Conservation (phyloP, 352 stramenopile species). For the Pythium plurisporium region DNA sequence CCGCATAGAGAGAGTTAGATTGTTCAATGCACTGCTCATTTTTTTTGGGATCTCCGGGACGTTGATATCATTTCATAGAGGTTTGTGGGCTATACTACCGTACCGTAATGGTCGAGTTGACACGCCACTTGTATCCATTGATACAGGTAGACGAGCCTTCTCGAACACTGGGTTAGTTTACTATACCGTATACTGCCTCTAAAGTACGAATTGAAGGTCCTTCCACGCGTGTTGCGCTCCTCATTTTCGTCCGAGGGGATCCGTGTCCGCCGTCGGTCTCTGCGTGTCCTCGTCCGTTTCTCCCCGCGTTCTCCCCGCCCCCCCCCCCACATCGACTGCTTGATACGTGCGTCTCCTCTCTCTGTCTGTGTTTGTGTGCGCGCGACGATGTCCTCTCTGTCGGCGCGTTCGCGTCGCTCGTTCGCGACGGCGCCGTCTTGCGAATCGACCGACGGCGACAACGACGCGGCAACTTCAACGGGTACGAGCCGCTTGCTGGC, state of each 20-base stretch:
- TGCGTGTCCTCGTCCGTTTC: background rate
- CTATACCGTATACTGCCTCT: background rate
- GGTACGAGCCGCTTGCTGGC: background rate
- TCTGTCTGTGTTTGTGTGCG: background rate
- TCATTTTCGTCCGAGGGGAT: background rate
- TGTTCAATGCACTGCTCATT: too few relatives aligned
- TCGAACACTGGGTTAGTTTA: background rate
- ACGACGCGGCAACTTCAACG: background rate
- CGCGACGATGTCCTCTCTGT: conserved; percentile 17
- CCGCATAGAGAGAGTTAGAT: conserved; percentile 27
- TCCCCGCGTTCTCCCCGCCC: background rate
- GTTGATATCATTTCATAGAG: too few relatives aligned
- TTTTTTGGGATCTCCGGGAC: too few relatives aligned
- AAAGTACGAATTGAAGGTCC: conserved; percentile 16
- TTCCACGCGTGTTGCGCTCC: background rate
- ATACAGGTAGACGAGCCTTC: background rate
- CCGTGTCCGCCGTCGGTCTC: background rate
- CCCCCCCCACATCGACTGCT: background rate
- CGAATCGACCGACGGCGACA: conserved; percentile 1
- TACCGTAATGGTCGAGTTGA: too few relatives aligned
- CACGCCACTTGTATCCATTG: background rate
- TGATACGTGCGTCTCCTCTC: background rate
- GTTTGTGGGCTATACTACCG: too few relatives aligned
- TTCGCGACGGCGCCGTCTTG: conserved; percentile 2
- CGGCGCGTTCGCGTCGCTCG: conserved; percentile 20